phyloP scores from a whole-genome alignment of 805 yeast genomes.

The Yamadazyma paraphyllophila region DNA sequence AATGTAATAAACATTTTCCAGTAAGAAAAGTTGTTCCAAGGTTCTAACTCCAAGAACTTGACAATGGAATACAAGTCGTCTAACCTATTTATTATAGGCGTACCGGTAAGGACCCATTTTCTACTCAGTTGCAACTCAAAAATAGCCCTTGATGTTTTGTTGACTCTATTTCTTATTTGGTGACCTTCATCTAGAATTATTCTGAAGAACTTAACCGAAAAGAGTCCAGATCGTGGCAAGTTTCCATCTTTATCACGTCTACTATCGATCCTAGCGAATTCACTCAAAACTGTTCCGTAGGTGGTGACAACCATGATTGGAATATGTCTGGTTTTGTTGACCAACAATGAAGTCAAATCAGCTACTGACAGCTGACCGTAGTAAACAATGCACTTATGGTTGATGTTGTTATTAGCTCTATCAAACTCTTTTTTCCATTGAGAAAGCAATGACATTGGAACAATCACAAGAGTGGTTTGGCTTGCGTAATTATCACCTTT shows the following conservation, averaged over 20 bases:
- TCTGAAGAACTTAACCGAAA: constrained; percentile 70
- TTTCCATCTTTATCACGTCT: constrained; percentile 25
- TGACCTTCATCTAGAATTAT: constrained; percentile 90
- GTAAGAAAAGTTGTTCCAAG: constrained; percentile 81
- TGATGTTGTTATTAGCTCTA: constrained; percentile 48
- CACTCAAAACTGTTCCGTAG: constrained; percentile 82
- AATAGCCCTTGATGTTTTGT: constrained; percentile 78
- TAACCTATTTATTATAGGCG: constrained; percentile 84
- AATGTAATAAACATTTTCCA: constrained; percentile 85
- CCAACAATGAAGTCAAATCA: constrained; percentile 48
- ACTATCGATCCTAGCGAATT: constrained; percentile 52
- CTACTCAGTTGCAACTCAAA: constrained; percentile 61
- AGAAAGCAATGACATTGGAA: constrained; percentile 86
- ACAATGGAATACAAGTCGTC: constrained; percentile 84
- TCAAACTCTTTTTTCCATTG: constrained; percentile 88
- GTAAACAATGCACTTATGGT: constrained; percentile 56
- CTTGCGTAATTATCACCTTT: constrained; percentile 50
- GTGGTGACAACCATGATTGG: constrained; percentile 80
- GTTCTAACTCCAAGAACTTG: constrained; percentile 73
- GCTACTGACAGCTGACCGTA: constrained; percentile 65
- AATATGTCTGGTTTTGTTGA: constrained; percentile 37
- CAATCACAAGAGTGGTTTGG: constrained; percentile 72
- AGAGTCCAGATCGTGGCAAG: constrained; percentile 52
- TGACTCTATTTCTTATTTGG: constrained; percentile 72
- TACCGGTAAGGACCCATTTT: constrained; percentile 88